Percentiles rank a stretch among this genome's conserved stretches.
Conservation (phyloP, 2,329 filamentous ascomycete species). For the Zymoseptoria brevis region DNA sequence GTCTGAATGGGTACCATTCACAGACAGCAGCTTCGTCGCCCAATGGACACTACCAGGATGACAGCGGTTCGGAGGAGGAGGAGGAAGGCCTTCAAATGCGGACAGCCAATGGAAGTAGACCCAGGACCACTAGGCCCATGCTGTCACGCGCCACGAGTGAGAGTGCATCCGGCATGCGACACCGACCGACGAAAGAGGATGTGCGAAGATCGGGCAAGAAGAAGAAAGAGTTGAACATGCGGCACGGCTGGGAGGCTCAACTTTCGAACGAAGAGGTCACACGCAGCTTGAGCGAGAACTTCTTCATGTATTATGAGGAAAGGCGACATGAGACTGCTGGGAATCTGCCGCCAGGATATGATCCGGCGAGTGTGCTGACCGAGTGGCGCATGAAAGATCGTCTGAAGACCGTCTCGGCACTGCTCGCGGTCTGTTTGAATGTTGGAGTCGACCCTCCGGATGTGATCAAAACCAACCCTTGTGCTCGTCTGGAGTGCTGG, state of each 20-base stretch:
- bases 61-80: slow-evolving; percentile 30
- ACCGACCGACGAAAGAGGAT: slow-evolving; percentile 1
- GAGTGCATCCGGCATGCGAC: slow-evolving; percentile 6
- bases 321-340: slow-evolving; percentile 94
- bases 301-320: slow-evolving; percentile 99
- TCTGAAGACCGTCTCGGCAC: slow-evolving; percentile 91
- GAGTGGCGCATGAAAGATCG: slow-evolving; percentile 98
- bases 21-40: slow-evolving; percentile 8
- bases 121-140: slow-evolving; percentile 4
- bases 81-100: slow-evolving; percentile 43
- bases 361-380: slow-evolving; percentile 48
- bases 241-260: slow-evolving; percentile 89
- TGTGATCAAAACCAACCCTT: slow-evolving; percentile 89
- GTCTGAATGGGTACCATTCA: background rate
- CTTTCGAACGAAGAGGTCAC: slow-evolving; percentile 80
- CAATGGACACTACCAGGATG: slow-evolving; percentile 17
- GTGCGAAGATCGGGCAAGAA: slow-evolving; percentile 9
- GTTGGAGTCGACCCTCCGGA: slow-evolving; percentile 97
- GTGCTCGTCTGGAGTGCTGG: slow-evolving; percentile 93
- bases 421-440: slow-evolving; percentile 88
- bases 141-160: slow-evolving; percentile 17
- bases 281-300: slow-evolving; percentile 70
- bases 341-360: slow-evolving; percentile 58
- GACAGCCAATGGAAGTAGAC: slow-evolving; percentile 28
- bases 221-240: slow-evolving; percentile 35